Evolutionary conservation across 495 filamentous ascomycete species (phyloP).

Genomic region (Chaetomium cochliodes): DNA sequence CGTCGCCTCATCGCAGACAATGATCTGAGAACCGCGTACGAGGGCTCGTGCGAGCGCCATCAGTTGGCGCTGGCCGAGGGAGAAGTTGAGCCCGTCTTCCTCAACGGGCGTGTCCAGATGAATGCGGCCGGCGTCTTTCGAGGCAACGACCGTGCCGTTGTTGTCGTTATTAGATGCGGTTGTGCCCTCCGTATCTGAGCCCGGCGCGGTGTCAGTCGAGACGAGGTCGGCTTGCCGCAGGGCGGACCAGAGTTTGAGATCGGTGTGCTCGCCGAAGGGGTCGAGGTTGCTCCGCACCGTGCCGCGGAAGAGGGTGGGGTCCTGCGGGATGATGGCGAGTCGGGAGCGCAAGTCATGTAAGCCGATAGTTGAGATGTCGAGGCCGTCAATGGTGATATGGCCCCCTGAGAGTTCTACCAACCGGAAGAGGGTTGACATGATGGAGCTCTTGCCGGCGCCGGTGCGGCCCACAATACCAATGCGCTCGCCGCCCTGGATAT

Average conservation of each 20-base stretch:
- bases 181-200: slow-evolving; percentile 14
- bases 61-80: slow-evolving; percentile 90
- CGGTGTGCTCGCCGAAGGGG: slow-evolving; percentile 83
- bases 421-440: slow-evolving; percentile 92
- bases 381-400: slow-evolving; percentile 84
- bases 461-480: slow-evolving; percentile 94
- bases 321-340: slow-evolving; percentile 93
- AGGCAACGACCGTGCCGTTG: slow-evolving; percentile 26
- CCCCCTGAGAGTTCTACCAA: slow-evolving; percentile 81
- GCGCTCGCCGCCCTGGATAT: slow-evolving; percentile 78
- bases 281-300: slow-evolving; percentile 90
- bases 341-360: slow-evolving; percentile 83
- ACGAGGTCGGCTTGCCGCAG: slow-evolving; percentile 80
- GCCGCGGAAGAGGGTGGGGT: slow-evolving; percentile 90
- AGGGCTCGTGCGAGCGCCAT: slow-evolving; percentile 92
- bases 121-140: slow-evolving; percentile 54
- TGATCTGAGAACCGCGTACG: slow-evolving; percentile 82
- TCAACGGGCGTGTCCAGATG: slow-evolving; percentile 84
- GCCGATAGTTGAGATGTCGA: slow-evolving; percentile 82
- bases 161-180: slow-evolving; percentile 7
- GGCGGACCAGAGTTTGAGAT: slow-evolving; percentile 84
- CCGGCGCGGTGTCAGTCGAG: slow-evolving; percentile 44
- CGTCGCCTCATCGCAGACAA: slow-evolving; percentile 95
- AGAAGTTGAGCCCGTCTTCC: slow-evolving; percentile 94
- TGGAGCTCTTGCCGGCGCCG: slow-evolving; percentile 89